Evolutionary conservation across 441 rosid species (phyloP).

Genomic region (Kokia cookei): DNA sequence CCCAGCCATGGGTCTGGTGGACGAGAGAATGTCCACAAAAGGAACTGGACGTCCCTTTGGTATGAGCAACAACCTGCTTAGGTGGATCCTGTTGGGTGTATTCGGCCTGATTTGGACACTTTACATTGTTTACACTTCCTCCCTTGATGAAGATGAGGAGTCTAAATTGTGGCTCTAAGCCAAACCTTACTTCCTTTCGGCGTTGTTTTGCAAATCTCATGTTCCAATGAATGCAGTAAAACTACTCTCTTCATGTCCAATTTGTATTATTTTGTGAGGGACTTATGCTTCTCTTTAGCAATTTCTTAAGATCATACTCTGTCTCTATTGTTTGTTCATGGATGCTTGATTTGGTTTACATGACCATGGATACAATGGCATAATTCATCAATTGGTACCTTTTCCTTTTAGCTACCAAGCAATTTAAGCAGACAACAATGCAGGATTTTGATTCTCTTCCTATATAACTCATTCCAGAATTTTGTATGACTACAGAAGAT

Average conservation of each 20-base stretch:
- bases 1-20: constrained; percentile 79
- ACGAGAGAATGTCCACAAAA: constrained; percentile 76
- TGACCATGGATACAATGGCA: not conserved
- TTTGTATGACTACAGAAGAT: not conserved
- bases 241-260: not conserved
- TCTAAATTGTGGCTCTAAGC: constrained; percentile 71
- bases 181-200: not conserved
- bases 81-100: constrained; percentile 81
- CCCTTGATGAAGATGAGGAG: constrained; percentile 77
- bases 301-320: not conserved
- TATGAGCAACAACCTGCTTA: constrained; percentile 86
- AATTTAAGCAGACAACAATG: not conserved
- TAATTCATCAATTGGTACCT: not conserved
- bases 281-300: not conserved
- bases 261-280: not conserved
- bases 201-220: constrained; percentile 2
- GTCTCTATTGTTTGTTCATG: not conserved
- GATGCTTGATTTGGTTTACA: not conserved
- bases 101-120: constrained; percentile 77
- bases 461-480: not conserved
- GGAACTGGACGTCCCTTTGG: constrained; percentile 90
- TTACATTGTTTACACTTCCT: constrained; percentile 50
- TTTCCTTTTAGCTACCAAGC: not conserved
- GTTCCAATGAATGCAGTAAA: not conserved
- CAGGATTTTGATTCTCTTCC: not conserved